Evolutionary conservation across 2,329 filamentous ascomycete genomes (phyloP).

Genomic region (Thelonectria blattea): DNA sequence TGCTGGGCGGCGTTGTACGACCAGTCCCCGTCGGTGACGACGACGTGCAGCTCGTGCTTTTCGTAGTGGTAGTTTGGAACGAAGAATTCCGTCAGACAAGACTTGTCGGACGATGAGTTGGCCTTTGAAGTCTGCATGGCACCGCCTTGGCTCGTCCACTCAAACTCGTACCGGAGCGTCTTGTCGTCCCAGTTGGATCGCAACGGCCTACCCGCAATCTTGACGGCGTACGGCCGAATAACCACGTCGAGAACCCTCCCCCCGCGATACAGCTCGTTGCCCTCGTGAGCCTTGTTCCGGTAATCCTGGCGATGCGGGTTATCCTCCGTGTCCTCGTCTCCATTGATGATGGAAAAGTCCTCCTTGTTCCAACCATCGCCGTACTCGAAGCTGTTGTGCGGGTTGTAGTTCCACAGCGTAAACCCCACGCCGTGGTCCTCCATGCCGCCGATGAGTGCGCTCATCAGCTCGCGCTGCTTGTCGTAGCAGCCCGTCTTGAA

Average conservation of each 20-base stretch:
- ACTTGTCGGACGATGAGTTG: slow-evolving; percentile 29
- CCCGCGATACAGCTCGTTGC: slow-evolving; percentile 47
- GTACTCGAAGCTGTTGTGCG: slow-evolving; percentile 45
- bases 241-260: slow-evolving; percentile 47
- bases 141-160: slow-evolving; percentile 37
- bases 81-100: slow-evolving; percentile 45
- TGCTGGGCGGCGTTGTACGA: slow-evolving; percentile 37
- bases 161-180: slow-evolving; percentile 44
- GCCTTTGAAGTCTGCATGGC: slow-evolving; percentile 24
- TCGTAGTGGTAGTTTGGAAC: slow-evolving; percentile 48
- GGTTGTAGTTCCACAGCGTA: slow-evolving; percentile 50
- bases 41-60: slow-evolving; percentile 35
- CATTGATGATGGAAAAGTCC: slow-evolving; percentile 50
- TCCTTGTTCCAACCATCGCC: slow-evolving; percentile 53
- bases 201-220: slow-evolving; percentile 45
- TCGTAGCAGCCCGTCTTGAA: slow-evolving; percentile 48
- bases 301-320: slow-evolving; percentile 40
- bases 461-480: slow-evolving; percentile 47
- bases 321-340: slow-evolving; percentile 40
- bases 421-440: slow-evolving; percentile 47
- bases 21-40: slow-evolving; percentile 41
- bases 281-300: slow-evolving; percentile 41
- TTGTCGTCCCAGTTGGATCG: slow-evolving; percentile 45
- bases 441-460: slow-evolving; percentile 49
- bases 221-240: slow-evolving; percentile 49